phyloP scores from a whole-genome alignment of 2,329 filamentous ascomycete genomes.

The Alternaria sp. region DNA sequence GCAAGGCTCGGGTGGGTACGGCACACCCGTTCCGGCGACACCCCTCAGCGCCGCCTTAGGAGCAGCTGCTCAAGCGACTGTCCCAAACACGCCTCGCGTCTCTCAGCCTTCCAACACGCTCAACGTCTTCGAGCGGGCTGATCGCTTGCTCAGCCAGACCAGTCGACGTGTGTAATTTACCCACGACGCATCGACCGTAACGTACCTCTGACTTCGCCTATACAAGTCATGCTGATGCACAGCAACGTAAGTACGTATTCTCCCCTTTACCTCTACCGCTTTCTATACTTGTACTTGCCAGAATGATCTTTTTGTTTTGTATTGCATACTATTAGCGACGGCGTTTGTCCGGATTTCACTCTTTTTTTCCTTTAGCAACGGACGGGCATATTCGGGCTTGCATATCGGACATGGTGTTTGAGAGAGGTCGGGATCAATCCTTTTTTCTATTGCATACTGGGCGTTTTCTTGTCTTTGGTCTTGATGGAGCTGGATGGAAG shows the following conservation, averaged over 20 bases:
- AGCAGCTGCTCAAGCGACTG: conserved; percentile 87
- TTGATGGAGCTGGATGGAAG: not conserved
- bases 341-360: conserved; percentile 19
- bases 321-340: conserved; percentile 14
- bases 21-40: conserved; percentile 75
- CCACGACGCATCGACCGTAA: not conserved
- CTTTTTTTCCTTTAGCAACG: conserved; percentile 5
- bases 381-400: conserved; percentile 2
- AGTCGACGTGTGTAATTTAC: conserved; percentile 33
- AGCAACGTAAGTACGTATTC: not conserved
- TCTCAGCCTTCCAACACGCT: conserved; percentile 34
- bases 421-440: not conserved
- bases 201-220: not conserved
- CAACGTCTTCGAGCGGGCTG: conserved; percentile 46
- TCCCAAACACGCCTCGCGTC: conserved; percentile 65
- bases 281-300: not conserved
- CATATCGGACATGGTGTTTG: conserved; percentile 10
- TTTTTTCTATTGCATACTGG: not conserved
- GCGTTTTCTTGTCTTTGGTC: conserved; percentile 1
- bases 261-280: not conserved
- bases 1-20: conserved; percentile 52
- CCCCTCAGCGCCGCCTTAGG: conserved; percentile 88
- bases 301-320: not conserved
- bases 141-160: conserved; percentile 40
- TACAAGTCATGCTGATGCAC: not conserved